A percentile compares a stretch with the other conserved stretches of the same genome.
These are phyloP conservation scores for Arthrobotrys musiformis DNA, from an alignment of 2,329 filamentous ascomycete species.

Conservation along the genomic window DNA sequence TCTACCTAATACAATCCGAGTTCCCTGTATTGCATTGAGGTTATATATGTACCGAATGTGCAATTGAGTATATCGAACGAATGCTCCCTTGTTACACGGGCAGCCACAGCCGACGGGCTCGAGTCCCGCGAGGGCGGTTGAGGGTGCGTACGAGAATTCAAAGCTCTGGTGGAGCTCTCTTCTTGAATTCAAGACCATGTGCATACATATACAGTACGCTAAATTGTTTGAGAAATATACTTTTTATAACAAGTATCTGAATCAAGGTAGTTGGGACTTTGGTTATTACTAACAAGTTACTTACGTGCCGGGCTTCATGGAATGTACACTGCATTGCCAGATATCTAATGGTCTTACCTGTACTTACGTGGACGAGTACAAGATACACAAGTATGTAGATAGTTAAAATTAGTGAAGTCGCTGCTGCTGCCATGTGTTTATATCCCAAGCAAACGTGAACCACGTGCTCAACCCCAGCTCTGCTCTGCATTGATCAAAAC, in stretches of 20 bases:
- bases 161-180: slow-evolving; percentile 11
- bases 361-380: background rate
- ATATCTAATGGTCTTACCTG: too few relatives aligned
- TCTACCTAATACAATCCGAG: background rate
- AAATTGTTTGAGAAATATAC: background rate
- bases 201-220: background rate
- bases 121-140: slow-evolving; percentile 27
- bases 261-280: background rate
- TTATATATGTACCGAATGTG: background rate
- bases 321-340: too few relatives aligned
- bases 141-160: background rate
- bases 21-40: background rate
- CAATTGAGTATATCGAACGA: background rate
- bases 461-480: slow-evolving; percentile 14
- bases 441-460: slow-evolving; percentile 15
- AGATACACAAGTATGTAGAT: background rate
- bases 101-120: slow-evolving; percentile 34
- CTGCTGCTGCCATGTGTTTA: slow-evolving; percentile 8
- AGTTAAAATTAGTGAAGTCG: too few relatives aligned
- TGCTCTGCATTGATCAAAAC: background rate
- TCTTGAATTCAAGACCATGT: background rate
- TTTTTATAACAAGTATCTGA: background rate
- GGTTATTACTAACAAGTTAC: too few relatives aligned
- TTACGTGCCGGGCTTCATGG: too few relatives aligned
- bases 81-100: slow-evolving; percentile 15